Conservation (phyloP, 2,329 filamentous ascomycete genomes). For the Colletotrichum paranaense region DNA sequence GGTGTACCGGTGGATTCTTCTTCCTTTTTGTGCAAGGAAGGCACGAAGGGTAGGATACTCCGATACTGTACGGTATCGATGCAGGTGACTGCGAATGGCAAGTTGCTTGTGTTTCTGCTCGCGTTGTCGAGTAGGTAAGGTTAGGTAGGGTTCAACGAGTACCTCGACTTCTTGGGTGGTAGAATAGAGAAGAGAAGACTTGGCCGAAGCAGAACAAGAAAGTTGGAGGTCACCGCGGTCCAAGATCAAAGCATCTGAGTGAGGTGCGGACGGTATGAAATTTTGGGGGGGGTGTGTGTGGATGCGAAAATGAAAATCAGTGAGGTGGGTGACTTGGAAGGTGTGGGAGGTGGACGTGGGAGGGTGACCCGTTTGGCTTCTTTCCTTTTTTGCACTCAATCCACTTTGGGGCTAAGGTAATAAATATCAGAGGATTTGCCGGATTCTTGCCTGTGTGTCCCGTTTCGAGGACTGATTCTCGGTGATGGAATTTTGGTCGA, state of each 20-base stretch:
- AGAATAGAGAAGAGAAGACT: background rate
- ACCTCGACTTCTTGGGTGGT: background rate
- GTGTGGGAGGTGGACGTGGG: conserved; percentile 14
- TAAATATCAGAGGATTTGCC: conserved; percentile 28
- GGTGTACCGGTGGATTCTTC: background rate
- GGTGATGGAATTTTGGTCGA: conserved; percentile 33
- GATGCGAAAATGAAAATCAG: background rate
- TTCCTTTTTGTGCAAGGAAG: conserved; percentile 16
- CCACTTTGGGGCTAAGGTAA: conserved; percentile 25
- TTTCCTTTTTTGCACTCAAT: conserved; percentile 4
- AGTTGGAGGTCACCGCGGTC: conserved; percentile 29
- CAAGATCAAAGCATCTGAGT: conserved; percentile 30
- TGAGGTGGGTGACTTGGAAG: conserved; percentile 5
- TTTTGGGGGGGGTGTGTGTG: conserved; percentile 15
- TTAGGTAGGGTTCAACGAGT: too few species aligned
- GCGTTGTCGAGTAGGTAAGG: background rate
- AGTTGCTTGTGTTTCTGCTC: background rate
- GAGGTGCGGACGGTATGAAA: conserved; percentile 20
- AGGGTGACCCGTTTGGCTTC: conserved; percentile 24
- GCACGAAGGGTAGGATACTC: background rate
- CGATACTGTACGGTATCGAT: background rate
- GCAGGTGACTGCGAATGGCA: background rate
- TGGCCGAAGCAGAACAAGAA: conserved; percentile 29
- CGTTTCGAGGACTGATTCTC: conserved; percentile 30
- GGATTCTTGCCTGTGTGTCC: background rate